phyloP scores from a whole-genome alignment of 2,329 filamentous ascomycete species.

The Falciphora oryzae region DNA sequence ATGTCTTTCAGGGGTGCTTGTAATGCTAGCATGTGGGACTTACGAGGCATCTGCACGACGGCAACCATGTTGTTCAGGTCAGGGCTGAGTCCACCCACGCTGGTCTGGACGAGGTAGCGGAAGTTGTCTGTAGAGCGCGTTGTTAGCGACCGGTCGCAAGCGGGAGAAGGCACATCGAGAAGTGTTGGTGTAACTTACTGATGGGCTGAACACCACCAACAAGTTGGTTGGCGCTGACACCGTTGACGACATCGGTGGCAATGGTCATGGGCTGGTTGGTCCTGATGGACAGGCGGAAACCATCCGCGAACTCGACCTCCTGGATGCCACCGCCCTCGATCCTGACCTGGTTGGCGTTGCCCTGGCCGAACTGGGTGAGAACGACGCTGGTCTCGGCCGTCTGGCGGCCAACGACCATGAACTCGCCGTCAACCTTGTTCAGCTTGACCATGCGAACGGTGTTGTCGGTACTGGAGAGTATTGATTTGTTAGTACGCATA shows the following conservation, averaged over 20 bases:
- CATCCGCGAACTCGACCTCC: constrained; percentile 10
- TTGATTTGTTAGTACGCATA: not conserved
- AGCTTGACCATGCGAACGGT: constrained; percentile 9
- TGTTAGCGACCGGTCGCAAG: no score
- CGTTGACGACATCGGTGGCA: constrained; percentile 5
- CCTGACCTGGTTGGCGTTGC: constrained; percentile 1
- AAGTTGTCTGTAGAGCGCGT: constrained; percentile 1
- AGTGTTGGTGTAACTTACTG: not conserved
- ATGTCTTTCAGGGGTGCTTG: not conserved
- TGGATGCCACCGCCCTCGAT: constrained; percentile 6
- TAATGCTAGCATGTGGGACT: not conserved
- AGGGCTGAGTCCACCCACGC: constrained; percentile 2
- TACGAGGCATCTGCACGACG: constrained; percentile 9
- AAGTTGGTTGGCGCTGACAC: constrained; percentile 3
- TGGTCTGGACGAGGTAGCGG: constrained; percentile 6
- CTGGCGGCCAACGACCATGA: constrained; percentile 8
- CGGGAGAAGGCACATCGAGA: no score
- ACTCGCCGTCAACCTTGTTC: constrained; percentile 8
- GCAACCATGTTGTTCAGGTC: constrained; percentile 10
- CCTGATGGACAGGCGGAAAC: constrained; percentile 7
- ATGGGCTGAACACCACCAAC: constrained; percentile 1
- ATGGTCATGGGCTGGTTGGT: constrained; percentile 7
- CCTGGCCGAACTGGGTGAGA: constrained; percentile 5
- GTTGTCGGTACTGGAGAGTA: constrained; percentile 4
- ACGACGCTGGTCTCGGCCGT: constrained; percentile 5